These are phyloP conservation scores for Passalora sequoiae DNA, from an alignment of 2,329 filamentous ascomycete species.

Conservation along the genomic window DNA sequence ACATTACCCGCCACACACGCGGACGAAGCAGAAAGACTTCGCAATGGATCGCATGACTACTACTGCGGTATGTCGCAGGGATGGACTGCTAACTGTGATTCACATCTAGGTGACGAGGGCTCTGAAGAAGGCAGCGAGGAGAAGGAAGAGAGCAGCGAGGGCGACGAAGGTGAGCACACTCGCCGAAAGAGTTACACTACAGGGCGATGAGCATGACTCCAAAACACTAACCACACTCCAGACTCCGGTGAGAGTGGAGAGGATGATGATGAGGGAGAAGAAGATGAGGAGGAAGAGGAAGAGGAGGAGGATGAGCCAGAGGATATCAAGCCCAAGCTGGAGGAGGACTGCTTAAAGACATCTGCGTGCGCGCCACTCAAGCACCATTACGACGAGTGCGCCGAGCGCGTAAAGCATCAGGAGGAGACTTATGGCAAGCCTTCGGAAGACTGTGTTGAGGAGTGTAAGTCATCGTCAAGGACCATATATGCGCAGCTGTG, in stretches of 20 bases:
- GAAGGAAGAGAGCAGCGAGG: constrained; percentile 36
- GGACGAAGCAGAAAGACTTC: constrained; percentile 6
- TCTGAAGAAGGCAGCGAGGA: constrained; percentile 35
- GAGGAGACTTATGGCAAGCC: constrained; percentile 68
- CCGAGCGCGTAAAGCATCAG: constrained; percentile 77
- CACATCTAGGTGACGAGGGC: constrained; percentile 27
- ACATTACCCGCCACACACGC: background rate
- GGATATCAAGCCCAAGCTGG: constrained; percentile 80
- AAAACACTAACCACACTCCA: background rate
- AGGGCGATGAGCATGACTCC: background rate
- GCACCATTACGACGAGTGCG: constrained; percentile 98
- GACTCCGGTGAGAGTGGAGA: constrained; percentile 45
- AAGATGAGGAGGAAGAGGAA: constrained; percentile 71
- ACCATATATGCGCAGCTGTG: background rate
- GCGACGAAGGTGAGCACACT: constrained; percentile 35
- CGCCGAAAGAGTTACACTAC: background rate
- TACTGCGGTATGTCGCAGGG: too few relatives aligned
- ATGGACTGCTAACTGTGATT: background rate
- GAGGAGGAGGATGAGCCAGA: constrained; percentile 76
- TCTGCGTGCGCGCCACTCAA: constrained; percentile 79
- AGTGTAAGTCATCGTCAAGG: constrained; percentile 67
- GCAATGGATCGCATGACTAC: too few relatives aligned
- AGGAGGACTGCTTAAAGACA: constrained; percentile 90
- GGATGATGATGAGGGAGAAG: constrained; percentile 60
- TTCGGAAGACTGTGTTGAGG: constrained; percentile 96